Base-by-base conservation (phyloP, 805 yeast species). In the Starmera dryadoides region DNA sequence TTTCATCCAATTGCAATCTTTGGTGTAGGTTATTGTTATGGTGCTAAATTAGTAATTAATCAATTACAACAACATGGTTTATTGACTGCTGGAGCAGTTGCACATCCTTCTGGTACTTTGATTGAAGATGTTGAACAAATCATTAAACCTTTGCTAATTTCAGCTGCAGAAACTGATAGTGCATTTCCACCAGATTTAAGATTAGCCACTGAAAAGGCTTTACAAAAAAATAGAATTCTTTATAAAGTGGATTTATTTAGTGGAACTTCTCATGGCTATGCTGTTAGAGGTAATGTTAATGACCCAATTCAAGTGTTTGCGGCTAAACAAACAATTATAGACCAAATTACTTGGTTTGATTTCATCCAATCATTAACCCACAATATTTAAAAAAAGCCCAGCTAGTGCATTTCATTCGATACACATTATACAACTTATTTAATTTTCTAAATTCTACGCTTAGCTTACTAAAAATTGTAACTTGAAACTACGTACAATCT, bases 1-100 rank as follows among this genome's bases (percentile, higher is more conserved):
- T 53, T 58, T 39, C 60, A 60, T 17, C 75, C 77, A n/a, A 56
- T 62, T 37, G 71, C 64, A 42, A 41, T 79, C 15, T 75, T 69
- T 29, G 76, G 74, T 25, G 59, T 79, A 42, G 95, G 95, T 25
- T 77, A 84, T 66, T 86, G 95, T 63, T 85, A 68, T 45, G 95
- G 95, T 52, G 94, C 84, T 29, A 81, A 77, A 57, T 76, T 63
- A 47, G 75, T 73, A 30, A 49, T 81, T 41, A 73, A 68, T 38
- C 69, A 77, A 37, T 55, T 73, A 23, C 55, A 64, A 3, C 49
- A 48, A 23, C 66, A 57, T 3, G 23, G 31, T 9, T 4, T 17
- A 7, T 66, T 72, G 26, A 72, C 73, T 46, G 82, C 69, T 14
- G 85, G 73, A 48, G 89, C 88, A 10, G 62, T 73, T 42, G 88